Percentiles rank a stretch among this genome's conserved stretches.
These are phyloP conservation scores for Entomortierella parvispora DNA, from an alignment of 192 early-diverging fungal species.

Conservation along the genomic window DNA sequence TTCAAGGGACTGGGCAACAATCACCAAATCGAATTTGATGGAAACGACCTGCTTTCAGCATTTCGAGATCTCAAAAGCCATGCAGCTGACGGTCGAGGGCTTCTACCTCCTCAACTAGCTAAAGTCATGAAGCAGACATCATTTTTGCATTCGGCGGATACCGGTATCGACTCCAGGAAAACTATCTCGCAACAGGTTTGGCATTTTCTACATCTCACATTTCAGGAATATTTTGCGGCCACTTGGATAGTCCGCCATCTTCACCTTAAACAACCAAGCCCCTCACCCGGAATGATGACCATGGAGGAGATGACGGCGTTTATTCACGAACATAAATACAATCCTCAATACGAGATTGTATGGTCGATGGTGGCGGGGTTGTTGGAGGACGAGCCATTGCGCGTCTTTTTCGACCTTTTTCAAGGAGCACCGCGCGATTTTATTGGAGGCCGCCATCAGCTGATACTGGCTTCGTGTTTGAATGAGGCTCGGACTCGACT, in stretches of 20 bases:
- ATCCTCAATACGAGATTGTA: slow-evolving; percentile 29
- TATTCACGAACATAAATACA: slow-evolving; percentile 14
- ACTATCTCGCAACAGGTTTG: neutral
- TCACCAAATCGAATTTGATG: slow-evolving; percentile 20
- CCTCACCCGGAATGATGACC: slow-evolving; percentile 9
- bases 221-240: slow-evolving; percentile 18
- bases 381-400: neutral
- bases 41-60: neutral
- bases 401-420: slow-evolving; percentile 2
- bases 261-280: neutral
- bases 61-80: slow-evolving; percentile 6
- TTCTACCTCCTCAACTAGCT: neutral
- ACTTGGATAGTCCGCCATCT: slow-evolving; percentile 2
- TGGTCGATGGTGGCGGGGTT: slow-evolving; percentile 34
- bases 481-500: slow-evolving; percentile 15
- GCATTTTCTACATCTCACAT: slow-evolving; percentile 14
- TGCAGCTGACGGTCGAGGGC: neutral
- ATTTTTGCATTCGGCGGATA: slow-evolving; percentile 8
- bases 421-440: slow-evolving; percentile 13
- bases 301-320: neutral
- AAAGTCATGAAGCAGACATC: slow-evolving; percentile 5
- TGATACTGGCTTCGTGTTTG: slow-evolving; percentile 6
- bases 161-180: slow-evolving; percentile 1
- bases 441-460: slow-evolving; percentile 15
- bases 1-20: slow-evolving; percentile 13